Percentiles rank a stretch among this genome's conserved stretches.
phyloP scores from a whole-genome alignment of 192 early-diverging fungal genomes.

The Pilobolus umbonatus region DNA sequence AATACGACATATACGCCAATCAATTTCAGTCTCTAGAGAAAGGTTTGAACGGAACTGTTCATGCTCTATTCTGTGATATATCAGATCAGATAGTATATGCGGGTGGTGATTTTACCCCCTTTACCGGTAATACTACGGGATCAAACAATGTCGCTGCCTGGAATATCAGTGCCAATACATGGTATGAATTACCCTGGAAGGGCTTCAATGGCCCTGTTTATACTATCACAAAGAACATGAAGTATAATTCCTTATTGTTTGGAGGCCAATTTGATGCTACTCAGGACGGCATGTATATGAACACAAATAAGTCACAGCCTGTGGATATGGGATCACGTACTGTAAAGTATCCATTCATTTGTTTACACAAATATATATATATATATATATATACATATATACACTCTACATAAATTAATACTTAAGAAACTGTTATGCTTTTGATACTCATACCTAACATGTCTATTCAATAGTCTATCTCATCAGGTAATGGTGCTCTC shows the following conservation, averaged over 20 bases:
- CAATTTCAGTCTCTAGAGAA: slow-evolving; percentile 6
- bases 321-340: slow-evolving; percentile 40
- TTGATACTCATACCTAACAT: too few relatives aligned
- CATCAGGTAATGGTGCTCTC: slow-evolving; percentile 49
- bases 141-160: slow-evolving; percentile 22
- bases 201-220: slow-evolving; percentile 66
- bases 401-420: too few relatives aligned
- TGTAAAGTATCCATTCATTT: slow-evolving; percentile 17
- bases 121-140: slow-evolving; percentile 6
- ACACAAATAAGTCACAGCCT: slow-evolving; percentile 40
- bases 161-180: slow-evolving; percentile 24
- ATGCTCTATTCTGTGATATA: slow-evolving; percentile 27
- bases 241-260: slow-evolving; percentile 54
- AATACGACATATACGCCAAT: slow-evolving; percentile 10
- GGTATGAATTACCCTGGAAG: slow-evolving; percentile 57
- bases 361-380: not conserved
- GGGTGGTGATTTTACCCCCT: slow-evolving; percentile 30
- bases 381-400: too few relatives aligned
- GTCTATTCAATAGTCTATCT: slow-evolving; percentile 33
- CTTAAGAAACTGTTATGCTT: too few relatives aligned
- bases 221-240: slow-evolving; percentile 46
- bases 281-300: slow-evolving; percentile 51
- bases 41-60: slow-evolving; percentile 31
- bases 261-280: slow-evolving; percentile 67
- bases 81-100: slow-evolving; percentile 21